Evolutionary conservation across 352 stramenopile genomes (phyloP).

Genomic region (Phytophthora litchii): DNA sequence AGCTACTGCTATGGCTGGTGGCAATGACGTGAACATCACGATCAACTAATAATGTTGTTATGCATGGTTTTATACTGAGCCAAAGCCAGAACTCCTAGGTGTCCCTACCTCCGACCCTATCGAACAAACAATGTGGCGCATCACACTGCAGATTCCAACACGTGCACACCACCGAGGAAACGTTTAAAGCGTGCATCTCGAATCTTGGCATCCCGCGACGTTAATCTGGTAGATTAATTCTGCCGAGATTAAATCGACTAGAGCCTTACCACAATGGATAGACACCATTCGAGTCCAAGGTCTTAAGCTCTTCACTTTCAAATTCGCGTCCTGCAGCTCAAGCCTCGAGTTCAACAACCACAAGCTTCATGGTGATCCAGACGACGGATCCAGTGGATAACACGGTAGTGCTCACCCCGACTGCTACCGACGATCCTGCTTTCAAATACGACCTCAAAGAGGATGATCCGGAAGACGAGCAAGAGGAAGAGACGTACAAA

Average conservation of each 20-base stretch:
- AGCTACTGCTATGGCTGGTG: too few relatives aligned
- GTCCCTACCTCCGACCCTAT: too few relatives aligned
- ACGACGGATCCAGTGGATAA: slow-evolving; percentile 5
- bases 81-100: too few relatives aligned
- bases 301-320: slow-evolving; percentile 16
- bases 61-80: too few relatives aligned
- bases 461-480: slow-evolving; percentile 18
- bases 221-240: slow-evolving; percentile 7
- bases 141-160: slow-evolving; percentile 16
- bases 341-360: neutral
- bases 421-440: slow-evolving; percentile 7
- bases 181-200: slow-evolving; percentile 8
- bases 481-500: slow-evolving; percentile 27
- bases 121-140: neutral
- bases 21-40: too few relatives aligned
- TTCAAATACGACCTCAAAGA: slow-evolving; percentile 25
- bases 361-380: slow-evolving; percentile 16
- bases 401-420: slow-evolving; percentile 21
- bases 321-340: slow-evolving; percentile 21
- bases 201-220: slow-evolving; percentile 12
- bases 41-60: too few relatives aligned
- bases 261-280: slow-evolving; percentile 10
- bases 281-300: neutral
- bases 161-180: neutral
- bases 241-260: slow-evolving; percentile 21